Conservation (phyloP, 169 alveolate genomes). For the Plasmodium gaboni region DNA sequence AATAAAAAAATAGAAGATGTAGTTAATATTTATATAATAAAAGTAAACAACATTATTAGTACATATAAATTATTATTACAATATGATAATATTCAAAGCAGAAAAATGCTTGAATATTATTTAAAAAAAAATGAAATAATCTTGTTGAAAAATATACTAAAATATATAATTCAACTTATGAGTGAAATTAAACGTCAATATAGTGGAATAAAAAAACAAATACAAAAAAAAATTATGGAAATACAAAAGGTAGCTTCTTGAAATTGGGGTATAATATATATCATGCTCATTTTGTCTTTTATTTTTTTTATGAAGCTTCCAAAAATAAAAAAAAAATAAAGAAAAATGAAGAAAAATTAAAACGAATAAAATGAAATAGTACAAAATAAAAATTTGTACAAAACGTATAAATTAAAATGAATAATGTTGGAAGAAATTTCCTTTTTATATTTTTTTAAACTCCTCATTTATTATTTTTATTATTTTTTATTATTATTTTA, state of each 20-base stretch:
- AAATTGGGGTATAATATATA: too few species aligned
- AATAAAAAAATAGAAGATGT: slow-evolving; percentile 26
- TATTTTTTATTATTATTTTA: too few species aligned
- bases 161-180: slow-evolving; percentile 27
- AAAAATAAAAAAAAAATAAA: too few species aligned
- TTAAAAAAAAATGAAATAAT: slow-evolving; percentile 17
- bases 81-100: not conserved
- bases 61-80: slow-evolving; percentile 6
- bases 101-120: slow-evolving; percentile 9
- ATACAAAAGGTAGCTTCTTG: not conserved
- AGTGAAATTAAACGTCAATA: slow-evolving; percentile 12
- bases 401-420: too few species aligned
- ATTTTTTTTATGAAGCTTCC: too few species aligned
- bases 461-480: too few species aligned
- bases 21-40: not conserved
- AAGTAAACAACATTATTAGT: slow-evolving; percentile 18
- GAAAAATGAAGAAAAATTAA: too few species aligned
- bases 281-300: too few species aligned
- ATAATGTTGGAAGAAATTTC: too few species aligned
- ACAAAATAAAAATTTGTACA: too few species aligned
- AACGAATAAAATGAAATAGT: too few species aligned
- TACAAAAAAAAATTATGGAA: slow-evolving; percentile 13
- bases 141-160: slow-evolving; percentile 9
- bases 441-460: too few species aligned
- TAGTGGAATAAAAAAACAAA: slow-evolving; percentile 9